Evolutionary conservation across 176 grass and related monocot species (phyloP).

Genomic region (Bromus sterilis): DNA sequence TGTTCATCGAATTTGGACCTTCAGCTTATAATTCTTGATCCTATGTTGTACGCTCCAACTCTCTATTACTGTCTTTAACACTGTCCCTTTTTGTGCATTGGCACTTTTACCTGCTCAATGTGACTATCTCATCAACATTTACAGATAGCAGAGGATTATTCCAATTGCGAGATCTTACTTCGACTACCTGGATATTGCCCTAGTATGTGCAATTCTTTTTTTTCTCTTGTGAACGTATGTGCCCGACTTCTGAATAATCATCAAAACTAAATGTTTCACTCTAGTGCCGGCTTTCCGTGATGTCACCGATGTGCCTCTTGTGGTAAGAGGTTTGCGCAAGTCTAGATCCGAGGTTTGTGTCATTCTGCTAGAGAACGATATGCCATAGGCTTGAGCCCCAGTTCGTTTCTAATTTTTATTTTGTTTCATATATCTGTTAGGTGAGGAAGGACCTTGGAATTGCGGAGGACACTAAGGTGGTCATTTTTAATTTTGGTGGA

Average conservation of each 20-base stretch:
- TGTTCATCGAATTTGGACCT: not conserved
- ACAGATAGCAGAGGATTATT: constrained; percentile 94
- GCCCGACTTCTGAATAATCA: not conserved
- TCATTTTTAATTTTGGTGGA: constrained; percentile 92
- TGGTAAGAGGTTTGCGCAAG: constrained; percentile 73
- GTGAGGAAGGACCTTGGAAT: constrained; percentile 74
- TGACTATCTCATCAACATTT: not conserved
- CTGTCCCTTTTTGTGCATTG: not conserved
- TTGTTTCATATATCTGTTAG: constrained; percentile 45
- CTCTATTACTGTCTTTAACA: not conserved
- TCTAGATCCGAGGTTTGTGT: constrained; percentile 59
- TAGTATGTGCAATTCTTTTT: constrained; percentile 46
- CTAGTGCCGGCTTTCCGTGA: constrained; percentile 76
- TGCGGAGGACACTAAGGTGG: constrained; percentile 55
- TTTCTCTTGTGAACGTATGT: not conserved
- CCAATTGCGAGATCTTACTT: constrained; percentile 75
- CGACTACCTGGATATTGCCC: constrained; percentile 91
- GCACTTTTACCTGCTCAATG: not conserved
- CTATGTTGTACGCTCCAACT: not conserved
- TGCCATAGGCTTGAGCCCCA: not conserved
- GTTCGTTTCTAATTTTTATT: constrained; percentile 7
- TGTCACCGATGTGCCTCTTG: constrained; percentile 79
- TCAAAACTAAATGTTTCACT: constrained; percentile 19
- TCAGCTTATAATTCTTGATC: constrained; percentile 1
- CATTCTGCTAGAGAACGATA: not conserved